Evolutionary conservation across 176 grass and related monocot genomes (phyloP).

Genomic region (Phragmites australis): DNA sequence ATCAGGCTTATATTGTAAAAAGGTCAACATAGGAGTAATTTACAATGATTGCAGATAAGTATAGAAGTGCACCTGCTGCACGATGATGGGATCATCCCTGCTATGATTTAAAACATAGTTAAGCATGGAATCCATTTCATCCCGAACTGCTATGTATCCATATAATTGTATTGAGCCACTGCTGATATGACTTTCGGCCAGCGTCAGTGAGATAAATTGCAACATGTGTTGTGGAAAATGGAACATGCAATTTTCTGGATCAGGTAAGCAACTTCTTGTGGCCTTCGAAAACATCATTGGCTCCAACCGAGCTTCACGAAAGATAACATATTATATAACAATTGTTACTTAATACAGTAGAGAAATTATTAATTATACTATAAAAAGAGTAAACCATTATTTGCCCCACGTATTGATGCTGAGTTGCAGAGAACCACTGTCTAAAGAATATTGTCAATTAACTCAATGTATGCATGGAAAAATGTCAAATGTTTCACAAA

Average conservation of each 20-base stretch:
- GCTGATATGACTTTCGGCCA: neutral
- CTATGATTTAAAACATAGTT: conserved; percentile 13
- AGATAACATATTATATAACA: neutral
- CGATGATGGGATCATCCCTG: neutral
- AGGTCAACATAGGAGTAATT: too few species aligned
- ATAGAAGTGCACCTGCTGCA: neutral
- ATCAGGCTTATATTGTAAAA: neutral
- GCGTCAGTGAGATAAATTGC: neutral
- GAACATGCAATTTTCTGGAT: neutral
- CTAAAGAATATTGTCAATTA: neutral
- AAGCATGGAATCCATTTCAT: neutral
- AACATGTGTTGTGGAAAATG: neutral
- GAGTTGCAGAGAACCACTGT: neutral
- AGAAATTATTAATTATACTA: neutral
- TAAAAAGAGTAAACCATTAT: neutral
- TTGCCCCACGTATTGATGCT: neutral
- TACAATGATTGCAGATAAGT: too few species aligned
- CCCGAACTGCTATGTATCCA: conserved; percentile 11
- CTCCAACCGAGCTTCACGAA: conserved; percentile 15
- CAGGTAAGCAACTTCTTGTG: neutral
- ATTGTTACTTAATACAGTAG: neutral
- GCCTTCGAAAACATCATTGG: neutral
- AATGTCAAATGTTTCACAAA: neutral
- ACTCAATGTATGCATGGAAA: neutral
- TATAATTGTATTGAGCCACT: neutral